Evolutionary conservation across 2,329 filamentous ascomycete genomes (phyloP).

Genomic region (Sarocladiaceae sp.): DNA sequence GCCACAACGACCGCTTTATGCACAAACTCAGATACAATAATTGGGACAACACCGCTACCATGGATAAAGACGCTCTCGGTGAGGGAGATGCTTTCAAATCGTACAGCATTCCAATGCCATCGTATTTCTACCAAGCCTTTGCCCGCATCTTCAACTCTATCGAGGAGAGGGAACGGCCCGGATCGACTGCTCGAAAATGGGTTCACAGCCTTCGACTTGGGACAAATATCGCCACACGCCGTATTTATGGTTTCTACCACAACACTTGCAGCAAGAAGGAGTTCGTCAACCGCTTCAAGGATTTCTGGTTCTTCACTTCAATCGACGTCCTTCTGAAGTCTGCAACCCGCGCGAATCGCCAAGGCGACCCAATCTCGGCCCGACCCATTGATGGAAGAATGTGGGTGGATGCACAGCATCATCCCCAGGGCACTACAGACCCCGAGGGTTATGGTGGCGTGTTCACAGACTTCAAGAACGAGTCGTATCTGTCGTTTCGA

Average conservation of each 20-base stretch:
- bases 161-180: neutral
- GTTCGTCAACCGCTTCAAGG: constrained; percentile 16
- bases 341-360: neutral
- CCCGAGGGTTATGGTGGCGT: constrained; percentile 10
- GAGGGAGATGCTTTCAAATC: constrained; percentile 11
- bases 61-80: constrained; percentile 11
- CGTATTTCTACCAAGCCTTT: constrained; percentile 9
- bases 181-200: constrained; percentile 11
- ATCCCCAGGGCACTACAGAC: constrained; percentile 7
- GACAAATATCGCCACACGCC: constrained; percentile 17
- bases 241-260: constrained; percentile 19
- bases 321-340: constrained; percentile 11
- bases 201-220: constrained; percentile 12
- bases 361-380: constrained; percentile 10
- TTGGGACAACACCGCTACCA: constrained; percentile 23
- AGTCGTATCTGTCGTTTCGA: constrained; percentile 1
- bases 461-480: constrained; percentile 8
- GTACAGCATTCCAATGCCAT: constrained; percentile 18
- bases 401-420: constrained; percentile 12
- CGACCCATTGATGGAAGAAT: constrained; percentile 14
- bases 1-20: constrained; percentile 40
- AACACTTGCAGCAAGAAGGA: constrained; percentile 17
- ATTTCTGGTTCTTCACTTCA: constrained; percentile 17
- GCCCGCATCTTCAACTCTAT: constrained; percentile 13
- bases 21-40: constrained; percentile 35